These are phyloP conservation scores for Quercus berberidifolia DNA, from an alignment of 306 rosid genomes.

Conservation along the genomic window DNA sequence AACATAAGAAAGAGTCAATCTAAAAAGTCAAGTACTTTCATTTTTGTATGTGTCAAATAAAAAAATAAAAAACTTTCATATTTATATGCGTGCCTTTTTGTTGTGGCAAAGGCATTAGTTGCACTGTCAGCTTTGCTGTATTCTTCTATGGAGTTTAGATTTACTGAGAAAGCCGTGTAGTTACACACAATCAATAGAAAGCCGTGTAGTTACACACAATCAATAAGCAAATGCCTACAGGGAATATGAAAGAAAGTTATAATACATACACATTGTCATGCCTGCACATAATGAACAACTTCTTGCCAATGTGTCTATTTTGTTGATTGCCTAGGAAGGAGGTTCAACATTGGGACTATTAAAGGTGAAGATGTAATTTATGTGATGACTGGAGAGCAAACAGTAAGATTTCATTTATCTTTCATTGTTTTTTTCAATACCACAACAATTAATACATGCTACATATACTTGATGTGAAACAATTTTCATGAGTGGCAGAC, in stretches of 20 bases:
- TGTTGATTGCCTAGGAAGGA: constrained; percentile 10
- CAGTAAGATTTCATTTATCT: not conserved
- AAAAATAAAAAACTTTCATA: too few relatives aligned
- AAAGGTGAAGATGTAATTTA: constrained; percentile 7
- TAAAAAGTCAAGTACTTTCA: too few relatives aligned
- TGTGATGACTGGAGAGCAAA: constrained; percentile 12
- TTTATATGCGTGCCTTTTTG: too few relatives aligned
- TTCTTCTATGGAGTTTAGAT: not conserved
- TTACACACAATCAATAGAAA: not conserved
- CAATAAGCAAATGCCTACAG: not conserved
- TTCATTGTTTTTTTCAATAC: not conserved
- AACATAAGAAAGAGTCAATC: too few relatives aligned
- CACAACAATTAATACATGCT: not conserved
- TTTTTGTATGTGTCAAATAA: too few relatives aligned
- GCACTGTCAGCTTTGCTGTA: too few relatives aligned
- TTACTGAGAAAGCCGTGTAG: not conserved
- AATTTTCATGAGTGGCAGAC: not conserved
- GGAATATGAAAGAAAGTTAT: not conserved
- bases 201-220: not conserved
- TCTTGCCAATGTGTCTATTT: not conserved
- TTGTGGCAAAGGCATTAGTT: too few relatives aligned
- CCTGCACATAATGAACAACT: not conserved
- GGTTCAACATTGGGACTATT: constrained; percentile 15
- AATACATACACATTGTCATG: not conserved
- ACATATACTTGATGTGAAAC: not conserved